Evolutionary conservation across 1,284 basidiomycete species (phyloP).

Genomic region (Spongispora temasekensis): DNA sequence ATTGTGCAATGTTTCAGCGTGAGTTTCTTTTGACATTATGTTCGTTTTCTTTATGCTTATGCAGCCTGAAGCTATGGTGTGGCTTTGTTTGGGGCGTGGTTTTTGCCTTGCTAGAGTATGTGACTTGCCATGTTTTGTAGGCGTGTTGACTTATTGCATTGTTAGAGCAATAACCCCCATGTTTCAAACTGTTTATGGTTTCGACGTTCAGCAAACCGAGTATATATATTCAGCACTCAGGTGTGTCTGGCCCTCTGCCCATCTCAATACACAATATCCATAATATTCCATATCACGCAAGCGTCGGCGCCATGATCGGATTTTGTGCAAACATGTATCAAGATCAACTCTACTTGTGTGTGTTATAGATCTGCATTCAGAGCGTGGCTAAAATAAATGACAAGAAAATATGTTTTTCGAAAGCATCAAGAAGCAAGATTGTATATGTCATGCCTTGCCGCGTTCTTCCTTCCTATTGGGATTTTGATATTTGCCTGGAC

Average conservation of each 20-base stretch:
- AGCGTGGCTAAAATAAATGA: not conserved
- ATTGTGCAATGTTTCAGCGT: constrained; percentile 76
- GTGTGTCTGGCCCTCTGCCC: constrained; percentile 42
- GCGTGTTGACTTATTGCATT: not conserved
- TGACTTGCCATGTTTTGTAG: constrained; percentile 1
- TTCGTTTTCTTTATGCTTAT: not conserved
- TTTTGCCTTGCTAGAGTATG: constrained; percentile 67
- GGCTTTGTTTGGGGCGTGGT: constrained; percentile 79
- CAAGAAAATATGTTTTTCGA: constrained; percentile 30
- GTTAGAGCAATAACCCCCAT: constrained; percentile 61
- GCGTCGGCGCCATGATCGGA: constrained; percentile 64
- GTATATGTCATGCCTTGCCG: constrained; percentile 56
- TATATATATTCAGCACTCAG: constrained; percentile 59
- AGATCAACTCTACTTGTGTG: constrained; percentile 65
- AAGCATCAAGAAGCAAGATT: constrained; percentile 64
- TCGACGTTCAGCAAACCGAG: constrained; percentile 65
- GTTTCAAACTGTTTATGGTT: constrained; percentile 63
- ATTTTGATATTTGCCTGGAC: constrained; percentile 55
- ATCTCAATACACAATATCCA: not conserved
- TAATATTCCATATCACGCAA: constrained; percentile 27
- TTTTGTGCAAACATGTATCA: constrained; percentile 61
- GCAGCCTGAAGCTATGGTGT: constrained; percentile 59
- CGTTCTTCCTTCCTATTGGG: constrained; percentile 50
- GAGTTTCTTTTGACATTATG: constrained; percentile 18
- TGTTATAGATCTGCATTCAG: constrained; percentile 1